phyloP scores from a whole-genome alignment of 1,139 yeast genomes.

The Geotrichum reessii region DNA sequence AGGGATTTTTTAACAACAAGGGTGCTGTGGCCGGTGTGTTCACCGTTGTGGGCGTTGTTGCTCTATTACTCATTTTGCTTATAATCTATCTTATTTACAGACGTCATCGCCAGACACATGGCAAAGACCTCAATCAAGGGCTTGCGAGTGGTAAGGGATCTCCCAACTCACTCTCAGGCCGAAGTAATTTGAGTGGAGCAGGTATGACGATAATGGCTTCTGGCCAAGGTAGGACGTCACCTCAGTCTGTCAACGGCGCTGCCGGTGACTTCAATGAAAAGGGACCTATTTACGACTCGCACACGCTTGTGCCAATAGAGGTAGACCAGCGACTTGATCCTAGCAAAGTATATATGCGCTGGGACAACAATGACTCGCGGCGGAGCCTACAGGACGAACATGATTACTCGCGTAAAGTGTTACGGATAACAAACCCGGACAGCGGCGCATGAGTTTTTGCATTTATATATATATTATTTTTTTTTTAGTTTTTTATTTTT shows the following conservation, averaged over 20 bases:
- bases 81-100: slow-evolving; percentile 26
- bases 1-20: slow-evolving; percentile 45
- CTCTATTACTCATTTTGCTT: slow-evolving; percentile 39
- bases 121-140: slow-evolving; percentile 20
- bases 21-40: slow-evolving; percentile 77
- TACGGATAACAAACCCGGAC: slow-evolving; percentile 62
- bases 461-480: too few relatives aligned
- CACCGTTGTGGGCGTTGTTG: slow-evolving; percentile 60
- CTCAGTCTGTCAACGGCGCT: background rate
- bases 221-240: slow-evolving; percentile 10
- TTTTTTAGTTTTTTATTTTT: too few relatives aligned
- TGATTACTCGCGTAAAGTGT: slow-evolving; percentile 65
- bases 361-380: slow-evolving; percentile 51
- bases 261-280: slow-evolving; percentile 5
- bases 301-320: slow-evolving; percentile 43
- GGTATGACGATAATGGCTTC: slow-evolving; percentile 8
- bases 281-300: slow-evolving; percentile 13
- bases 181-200: slow-evolving; percentile 25
- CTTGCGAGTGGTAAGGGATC: slow-evolving; percentile 14
- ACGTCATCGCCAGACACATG: slow-evolving; percentile 23
- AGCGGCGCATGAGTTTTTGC: background rate
- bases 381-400: slow-evolving; percentile 64
- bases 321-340: slow-evolving; percentile 71
- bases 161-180: slow-evolving; percentile 6
- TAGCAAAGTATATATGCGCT: slow-evolving; percentile 49